Base-by-base conservation (phyloP, 2,329 filamentous ascomycete species). In the Fusarium hostae region DNA sequence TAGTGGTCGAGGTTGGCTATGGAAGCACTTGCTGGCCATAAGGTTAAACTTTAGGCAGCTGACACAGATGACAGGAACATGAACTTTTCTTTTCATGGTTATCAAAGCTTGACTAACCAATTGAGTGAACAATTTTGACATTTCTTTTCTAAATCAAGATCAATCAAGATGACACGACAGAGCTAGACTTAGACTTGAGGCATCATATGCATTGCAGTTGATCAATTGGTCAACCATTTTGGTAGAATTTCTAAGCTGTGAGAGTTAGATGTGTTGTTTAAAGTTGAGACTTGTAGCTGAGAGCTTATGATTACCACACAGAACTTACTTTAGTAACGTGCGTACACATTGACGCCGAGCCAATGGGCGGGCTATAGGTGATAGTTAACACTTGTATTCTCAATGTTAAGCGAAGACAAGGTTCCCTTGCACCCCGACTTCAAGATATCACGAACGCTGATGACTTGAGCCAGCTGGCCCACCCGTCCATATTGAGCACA, bases 31-130 rank as follows among this genome's bases (percentile, higher is more conserved):
- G 34, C 8, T 3, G 34, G 15, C 16, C 2, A 12, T 12, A 39
- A 39, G 20, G n/a, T 16, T 41, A 15, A 41, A 22, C n/a, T 1
- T 22, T 9, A 4, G 9, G 13, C 5, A 41, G n/a, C n/a, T 11
- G 15, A 8, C 8, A 40, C 22, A 15, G 20, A 40, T n/a, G 11
- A 5, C n/a, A 40, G 12, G 3, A 5, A 40, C 39, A 9, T 6
- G 39, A 13, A 9, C 12, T 22, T 22, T 16, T 9, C 0, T 13
- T 15, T 0, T 13, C 9, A 9, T n/a, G 5, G 15, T 12, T 9
- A 9, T 5, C 4, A 41, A 40, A 26, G 6, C 18, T 5, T 44
- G 18, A 43, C 6, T 43, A 2, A 6, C 15, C 5, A 6, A 18
- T 7, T 11, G 10, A 3, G 4, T 11, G 7, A 43, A 24, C 8